Percentiles rank a stretch among this genome's conserved stretches.
These are phyloP conservation scores for Euphorbia corollata DNA, from an alignment of 441 rosid species.

Conservation along the genomic window DNA sequence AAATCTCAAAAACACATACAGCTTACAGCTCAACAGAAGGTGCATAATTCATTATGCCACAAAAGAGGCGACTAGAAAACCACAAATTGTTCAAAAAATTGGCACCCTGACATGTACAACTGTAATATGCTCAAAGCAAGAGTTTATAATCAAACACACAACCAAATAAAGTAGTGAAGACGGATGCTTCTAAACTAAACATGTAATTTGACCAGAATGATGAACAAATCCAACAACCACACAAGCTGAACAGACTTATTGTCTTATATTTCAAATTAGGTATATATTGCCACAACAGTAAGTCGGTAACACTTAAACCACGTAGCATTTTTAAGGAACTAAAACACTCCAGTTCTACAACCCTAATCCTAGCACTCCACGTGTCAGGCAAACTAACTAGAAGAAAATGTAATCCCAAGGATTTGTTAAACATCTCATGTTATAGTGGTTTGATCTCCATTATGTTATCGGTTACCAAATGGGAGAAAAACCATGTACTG, in stretches of 20 bases:
- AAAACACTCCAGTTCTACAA: constrained; percentile 6
- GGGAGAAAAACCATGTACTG: neutral
- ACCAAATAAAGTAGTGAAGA: constrained; percentile 8
- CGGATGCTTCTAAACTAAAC: constrained; percentile 16
- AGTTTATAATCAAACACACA: constrained; percentile 8
- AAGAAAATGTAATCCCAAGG: neutral
- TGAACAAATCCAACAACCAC: constrained; percentile 11
- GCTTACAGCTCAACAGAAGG: constrained; percentile 14
- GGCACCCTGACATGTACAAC: constrained; percentile 17
- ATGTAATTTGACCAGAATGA: constrained; percentile 1
- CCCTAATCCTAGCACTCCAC: constrained; percentile 2
- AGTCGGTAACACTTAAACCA: neutral
- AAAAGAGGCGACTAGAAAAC: constrained; percentile 9
- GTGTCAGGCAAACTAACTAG: constrained; percentile 21
- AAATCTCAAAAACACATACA: neutral
- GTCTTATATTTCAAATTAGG: constrained; percentile 10
- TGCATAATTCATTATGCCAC: neutral
- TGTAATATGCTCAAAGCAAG: constrained; percentile 9
- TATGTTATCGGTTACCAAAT: neutral
- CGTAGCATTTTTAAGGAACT: constrained; percentile 4
- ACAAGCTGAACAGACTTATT: constrained; percentile 14
- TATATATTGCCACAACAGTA: constrained; percentile 17
- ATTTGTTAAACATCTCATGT: neutral
- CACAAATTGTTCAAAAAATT: neutral
- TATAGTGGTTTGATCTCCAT: neutral